Conservation (phyloP, 371 early-diverging fungal genomes). For the Mucor lusitanicus region DNA sequence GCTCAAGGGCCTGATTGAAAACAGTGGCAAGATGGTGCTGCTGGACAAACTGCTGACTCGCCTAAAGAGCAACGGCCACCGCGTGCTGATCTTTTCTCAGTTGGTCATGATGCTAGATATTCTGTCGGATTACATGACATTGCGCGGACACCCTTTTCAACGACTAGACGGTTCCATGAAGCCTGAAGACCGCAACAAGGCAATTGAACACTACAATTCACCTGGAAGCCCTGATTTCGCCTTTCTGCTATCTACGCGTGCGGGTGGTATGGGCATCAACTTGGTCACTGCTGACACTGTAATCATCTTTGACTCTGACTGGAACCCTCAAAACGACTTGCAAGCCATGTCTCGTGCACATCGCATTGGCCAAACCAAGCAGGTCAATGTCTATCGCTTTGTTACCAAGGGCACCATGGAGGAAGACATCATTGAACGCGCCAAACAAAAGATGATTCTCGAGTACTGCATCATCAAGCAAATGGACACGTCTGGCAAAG, state of each 20-base stretch:
- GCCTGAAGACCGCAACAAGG: slow-evolving; percentile 91
- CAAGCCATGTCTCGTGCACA: slow-evolving; percentile 99
- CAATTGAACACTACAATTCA: slow-evolving; percentile 99
- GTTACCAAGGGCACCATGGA: slow-evolving; percentile 98
- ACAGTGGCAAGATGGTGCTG: slow-evolving; percentile 95
- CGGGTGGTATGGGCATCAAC: slow-evolving; percentile 99
- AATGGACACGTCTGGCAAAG: slow-evolving; percentile 95
- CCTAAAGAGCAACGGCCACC: slow-evolving; percentile 86
- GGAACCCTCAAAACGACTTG: slow-evolving; percentile 99
- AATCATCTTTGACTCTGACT: slow-evolving; percentile 99
- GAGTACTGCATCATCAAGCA: slow-evolving; percentile 97
- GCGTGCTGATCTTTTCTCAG: slow-evolving; percentile 95
- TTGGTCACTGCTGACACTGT: slow-evolving; percentile 98
- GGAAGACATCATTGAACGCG: slow-evolving; percentile 97
- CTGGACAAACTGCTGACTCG: slow-evolving; percentile 89
- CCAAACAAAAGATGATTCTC: slow-evolving; percentile 97
- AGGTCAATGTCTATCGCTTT: slow-evolving; percentile 98
- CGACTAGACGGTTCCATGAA: slow-evolving; percentile 96
- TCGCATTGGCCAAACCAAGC: slow-evolving; percentile 98
- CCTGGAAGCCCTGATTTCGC: slow-evolving; percentile 95
- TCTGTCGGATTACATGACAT: slow-evolving; percentile 86
- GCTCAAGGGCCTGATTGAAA: slow-evolving; percentile 77
- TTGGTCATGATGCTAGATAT: slow-evolving; percentile 96
- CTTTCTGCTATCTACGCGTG: slow-evolving; percentile 97
- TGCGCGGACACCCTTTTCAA: slow-evolving; percentile 89